Evolutionary conservation across 2,329 filamentous ascomycete species (phyloP), one percentile per base, ranked within the genome.

Genomic region (Epichloe hybrida): DNA sequence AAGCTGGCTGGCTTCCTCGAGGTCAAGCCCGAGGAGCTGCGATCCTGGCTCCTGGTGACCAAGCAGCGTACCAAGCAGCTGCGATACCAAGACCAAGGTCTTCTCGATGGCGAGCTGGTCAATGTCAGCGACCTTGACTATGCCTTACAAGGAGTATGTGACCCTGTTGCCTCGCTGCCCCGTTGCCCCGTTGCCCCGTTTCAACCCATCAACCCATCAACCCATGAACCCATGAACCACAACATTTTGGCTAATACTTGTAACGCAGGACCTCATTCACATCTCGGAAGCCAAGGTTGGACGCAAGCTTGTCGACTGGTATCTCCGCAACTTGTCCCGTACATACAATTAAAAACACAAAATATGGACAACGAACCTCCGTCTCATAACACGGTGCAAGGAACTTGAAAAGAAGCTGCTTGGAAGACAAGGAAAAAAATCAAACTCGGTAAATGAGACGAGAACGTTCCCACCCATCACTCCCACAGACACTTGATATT

Each of bases 251-350:
- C 60, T 65, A 59, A 66, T 55, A 2, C 4, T 13, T 5, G 11
- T 39, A 13, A 12, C 38, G 45, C 60, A 89, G 85, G 91, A 98
- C 67, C 74, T 98, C 62, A 98, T 98, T 68, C 93, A 98, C 72
- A 93, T 98, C 61, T 96, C 91, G 53, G 93, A 98, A 73, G 91
- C 91, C 59, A 98, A 98, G 83, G 89, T 96, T 54, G 93, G 93
- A 65, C 81, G 93, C 62, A 94, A 93, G 74, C 76, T 98, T 64
- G 91, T 98, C 58, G 93, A 98, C 72, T 98, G 93, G 93, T 98
- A 98, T 71, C 80, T 98, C 66, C 84, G 93, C 66, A 98, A 98
- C 76, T 76, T 98, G 64, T 87, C 90, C 54, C 84, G 93, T 68
- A 94, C 90, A 53, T 98, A 98, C 76, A 95, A 69, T 63, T 70